These are phyloP conservation scores for Pisolithus tinctorius DNA, from an alignment of 768 basidiomycete genomes.

Conservation along the genomic window DNA sequence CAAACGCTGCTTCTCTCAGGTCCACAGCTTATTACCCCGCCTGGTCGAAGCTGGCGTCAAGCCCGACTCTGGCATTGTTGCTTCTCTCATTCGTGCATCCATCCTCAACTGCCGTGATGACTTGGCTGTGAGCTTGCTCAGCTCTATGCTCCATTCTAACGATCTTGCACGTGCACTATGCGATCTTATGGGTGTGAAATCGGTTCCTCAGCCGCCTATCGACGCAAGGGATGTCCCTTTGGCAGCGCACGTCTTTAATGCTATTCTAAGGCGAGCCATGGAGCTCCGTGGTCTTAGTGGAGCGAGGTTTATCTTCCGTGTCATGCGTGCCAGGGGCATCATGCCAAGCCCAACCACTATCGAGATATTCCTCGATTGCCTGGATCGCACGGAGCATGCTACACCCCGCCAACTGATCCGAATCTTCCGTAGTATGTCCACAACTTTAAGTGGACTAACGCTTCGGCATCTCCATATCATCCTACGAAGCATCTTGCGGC, in stretches of 20 bases:
- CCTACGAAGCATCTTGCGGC: slow-evolving; percentile 44
- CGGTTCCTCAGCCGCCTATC: slow-evolving; percentile 13
- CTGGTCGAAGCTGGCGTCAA: slow-evolving; percentile 39
- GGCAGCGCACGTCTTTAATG: slow-evolving; percentile 52
- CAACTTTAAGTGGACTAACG: slow-evolving; percentile 39
- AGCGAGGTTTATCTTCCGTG: slow-evolving; percentile 39
- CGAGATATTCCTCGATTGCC: slow-evolving; percentile 47
- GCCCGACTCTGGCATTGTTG: slow-evolving; percentile 41
- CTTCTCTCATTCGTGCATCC: slow-evolving; percentile 54
- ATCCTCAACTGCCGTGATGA: slow-evolving; percentile 39
- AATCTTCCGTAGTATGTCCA: slow-evolving; percentile 40
- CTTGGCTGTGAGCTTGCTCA: slow-evolving; percentile 47
- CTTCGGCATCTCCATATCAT: slow-evolving; percentile 52
- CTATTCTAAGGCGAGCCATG: slow-evolving; percentile 47
- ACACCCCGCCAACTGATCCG: slow-evolving; percentile 42
- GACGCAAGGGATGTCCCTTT: slow-evolving; percentile 27
- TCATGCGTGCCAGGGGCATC: slow-evolving; percentile 50
- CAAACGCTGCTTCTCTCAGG: slow-evolving; percentile 37
- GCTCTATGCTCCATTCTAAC: slow-evolving; percentile 35
- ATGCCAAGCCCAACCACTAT: slow-evolving; percentile 48
- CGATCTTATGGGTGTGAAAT: slow-evolving; percentile 17
- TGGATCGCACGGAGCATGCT: slow-evolving; percentile 37
- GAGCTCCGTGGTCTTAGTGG: slow-evolving; percentile 41
- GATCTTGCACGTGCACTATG: slow-evolving; percentile 17
- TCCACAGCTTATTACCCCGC: slow-evolving; percentile 39